Percentiles rank a stretch among this genome's conserved stretches.
Conservation (phyloP, 208 protist species). For the Polymyxa betae region DNA sequence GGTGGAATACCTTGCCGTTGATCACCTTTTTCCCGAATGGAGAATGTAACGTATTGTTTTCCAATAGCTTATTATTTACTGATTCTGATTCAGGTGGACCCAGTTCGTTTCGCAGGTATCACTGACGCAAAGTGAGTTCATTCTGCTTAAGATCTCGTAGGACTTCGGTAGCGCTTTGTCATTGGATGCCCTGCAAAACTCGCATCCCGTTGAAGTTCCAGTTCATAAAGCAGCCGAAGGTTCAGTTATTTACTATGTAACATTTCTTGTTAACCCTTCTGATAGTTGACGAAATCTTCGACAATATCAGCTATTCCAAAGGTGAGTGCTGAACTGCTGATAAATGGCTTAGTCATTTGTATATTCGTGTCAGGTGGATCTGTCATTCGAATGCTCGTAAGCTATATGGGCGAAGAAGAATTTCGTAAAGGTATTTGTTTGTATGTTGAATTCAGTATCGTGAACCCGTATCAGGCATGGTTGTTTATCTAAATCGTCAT, state of each 20-base stretch:
- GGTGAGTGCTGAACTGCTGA: background rate
- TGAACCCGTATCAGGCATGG: background rate
- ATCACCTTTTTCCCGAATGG: constrained; percentile 84
- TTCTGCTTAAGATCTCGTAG: background rate
- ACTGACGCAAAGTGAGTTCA: background rate
- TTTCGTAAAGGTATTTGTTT: constrained; percentile 32
- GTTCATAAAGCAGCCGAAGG: background rate
- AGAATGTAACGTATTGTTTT: constrained; percentile 57
- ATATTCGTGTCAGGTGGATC: background rate
- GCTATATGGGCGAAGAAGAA: background rate
- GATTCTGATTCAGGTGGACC: background rate
- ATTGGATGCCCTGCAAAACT: constrained; percentile 13
- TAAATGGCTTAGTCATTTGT: background rate
- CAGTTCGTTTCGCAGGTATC: constrained; percentile 40
- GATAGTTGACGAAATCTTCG: constrained; percentile 39
- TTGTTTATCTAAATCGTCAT: constrained; percentile 8
- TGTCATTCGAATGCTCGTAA: constrained; percentile 37
- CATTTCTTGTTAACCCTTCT: background rate
- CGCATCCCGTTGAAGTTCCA: constrained; percentile 36
- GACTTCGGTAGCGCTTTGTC: background rate
- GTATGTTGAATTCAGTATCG: background rate
- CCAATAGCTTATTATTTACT: background rate
- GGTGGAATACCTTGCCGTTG: constrained; percentile 82
- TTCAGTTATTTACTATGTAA: background rate
- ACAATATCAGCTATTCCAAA: constrained; percentile 14